Percentiles rank a stretch among this genome's conserved stretches.
Conservation (phyloP, 345 rosid genomes). For the Lenwebbia sp. region DNA sequence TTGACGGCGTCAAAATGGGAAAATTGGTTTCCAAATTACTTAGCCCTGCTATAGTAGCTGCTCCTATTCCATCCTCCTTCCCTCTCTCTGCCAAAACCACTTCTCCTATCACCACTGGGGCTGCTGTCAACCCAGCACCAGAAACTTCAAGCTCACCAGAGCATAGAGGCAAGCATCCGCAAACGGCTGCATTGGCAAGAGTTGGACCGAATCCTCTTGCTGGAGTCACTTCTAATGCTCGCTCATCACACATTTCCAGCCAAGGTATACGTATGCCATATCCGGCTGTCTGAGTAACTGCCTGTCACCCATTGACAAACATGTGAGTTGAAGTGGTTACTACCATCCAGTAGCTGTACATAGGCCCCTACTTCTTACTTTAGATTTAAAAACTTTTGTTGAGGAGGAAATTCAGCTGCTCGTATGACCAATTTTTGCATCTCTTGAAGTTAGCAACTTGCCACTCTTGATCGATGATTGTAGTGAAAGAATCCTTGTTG, state of each 20-base stretch:
- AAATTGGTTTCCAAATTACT: neutral
- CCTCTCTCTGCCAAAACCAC: neutral
- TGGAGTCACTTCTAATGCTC: neutral
- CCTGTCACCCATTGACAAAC: neutral
- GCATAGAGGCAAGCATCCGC: neutral
- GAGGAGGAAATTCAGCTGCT: neutral
- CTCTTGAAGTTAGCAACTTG: neutral
- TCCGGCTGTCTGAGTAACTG: neutral
- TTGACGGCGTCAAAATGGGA: neutral
- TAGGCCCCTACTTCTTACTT: neutral
- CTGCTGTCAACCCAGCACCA: neutral
- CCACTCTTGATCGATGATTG: neutral
- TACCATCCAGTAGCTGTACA: neutral
- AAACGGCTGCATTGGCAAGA: neutral
- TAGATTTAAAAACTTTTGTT: neutral
- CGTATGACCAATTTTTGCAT: neutral
- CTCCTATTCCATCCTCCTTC: neutral
- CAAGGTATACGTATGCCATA: neutral
- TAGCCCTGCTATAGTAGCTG: neutral
- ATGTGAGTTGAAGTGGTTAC: neutral
- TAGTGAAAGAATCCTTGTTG: neutral
- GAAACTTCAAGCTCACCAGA: neutral
- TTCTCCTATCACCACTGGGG: neutral
- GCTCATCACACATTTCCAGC: neutral
- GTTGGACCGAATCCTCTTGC: neutral